phyloP scores from a whole-genome alignment of 768 basidiomycete species.

The Dictyophora rubrovolvata region DNA sequence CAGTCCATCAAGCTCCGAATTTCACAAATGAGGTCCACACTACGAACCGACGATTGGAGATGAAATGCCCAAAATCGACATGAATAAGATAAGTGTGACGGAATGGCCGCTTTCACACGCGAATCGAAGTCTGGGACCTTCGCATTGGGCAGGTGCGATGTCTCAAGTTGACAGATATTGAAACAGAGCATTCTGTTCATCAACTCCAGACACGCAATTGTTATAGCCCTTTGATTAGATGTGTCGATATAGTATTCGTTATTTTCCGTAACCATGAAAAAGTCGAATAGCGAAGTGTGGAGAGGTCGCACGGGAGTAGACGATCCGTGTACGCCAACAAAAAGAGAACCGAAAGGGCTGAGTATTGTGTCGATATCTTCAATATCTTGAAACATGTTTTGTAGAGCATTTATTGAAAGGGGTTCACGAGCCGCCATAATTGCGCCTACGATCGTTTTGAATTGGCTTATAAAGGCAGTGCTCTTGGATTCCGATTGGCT shows the following conservation, averaged over 20 bases:
- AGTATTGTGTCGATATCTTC: neutral
- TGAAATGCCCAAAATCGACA: slow-evolving; percentile 28
- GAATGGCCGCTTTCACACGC: slow-evolving; percentile 18
- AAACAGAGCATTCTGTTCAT: slow-evolving; percentile 24
- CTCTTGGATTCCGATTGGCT: slow-evolving; percentile 12
- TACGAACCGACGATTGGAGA: slow-evolving; percentile 11
- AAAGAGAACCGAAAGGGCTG: slow-evolving; percentile 6
- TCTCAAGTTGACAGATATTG: slow-evolving; percentile 25
- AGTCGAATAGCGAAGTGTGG: slow-evolving; percentile 23
- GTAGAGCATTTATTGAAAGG: slow-evolving; percentile 9
- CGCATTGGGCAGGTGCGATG: slow-evolving; percentile 21
- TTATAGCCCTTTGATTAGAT: slow-evolving; percentile 15
- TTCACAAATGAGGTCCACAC: slow-evolving; percentile 7
- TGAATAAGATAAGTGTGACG: slow-evolving; percentile 24
- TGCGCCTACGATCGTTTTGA: slow-evolving; percentile 15
- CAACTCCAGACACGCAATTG: slow-evolving; percentile 15
- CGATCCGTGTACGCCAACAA: slow-evolving; percentile 15
- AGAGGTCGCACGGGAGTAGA: slow-evolving; percentile 11
- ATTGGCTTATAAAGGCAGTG: slow-evolving; percentile 5
- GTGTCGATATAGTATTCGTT: slow-evolving; percentile 9
- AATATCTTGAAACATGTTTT: slow-evolving; percentile 12
- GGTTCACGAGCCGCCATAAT: slow-evolving; percentile 18
- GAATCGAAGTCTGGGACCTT: slow-evolving; percentile 15
- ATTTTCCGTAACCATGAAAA: slow-evolving; percentile 11
- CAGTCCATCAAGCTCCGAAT: slow-evolving; percentile 16